These are phyloP conservation scores for Calonectria crousiana DNA, from an alignment of 2,329 filamentous ascomycete species.

Conservation along the genomic window DNA sequence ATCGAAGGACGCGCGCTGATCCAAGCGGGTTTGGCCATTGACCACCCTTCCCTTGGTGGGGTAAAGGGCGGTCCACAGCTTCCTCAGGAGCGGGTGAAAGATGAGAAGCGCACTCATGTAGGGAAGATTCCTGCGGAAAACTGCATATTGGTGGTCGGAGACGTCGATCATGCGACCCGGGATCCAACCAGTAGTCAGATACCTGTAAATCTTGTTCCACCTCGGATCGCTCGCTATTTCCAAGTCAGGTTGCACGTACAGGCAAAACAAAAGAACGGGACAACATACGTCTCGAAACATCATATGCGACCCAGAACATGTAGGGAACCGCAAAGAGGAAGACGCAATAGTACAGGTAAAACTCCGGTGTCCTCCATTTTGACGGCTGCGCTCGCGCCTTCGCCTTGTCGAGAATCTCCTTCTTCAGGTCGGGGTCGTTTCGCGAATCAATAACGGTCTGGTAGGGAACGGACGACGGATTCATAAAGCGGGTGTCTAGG, in stretches of 20 bases:
- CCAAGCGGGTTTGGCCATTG: conserved; percentile 68
- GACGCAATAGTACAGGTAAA: conserved; percentile 81
- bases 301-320: conserved; percentile 92
- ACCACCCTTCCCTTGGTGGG: conserved; percentile 51
- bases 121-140: conserved; percentile 88
- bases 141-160: conserved; percentile 88
- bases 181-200: conserved; percentile 89
- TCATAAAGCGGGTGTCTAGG: conserved; percentile 74
- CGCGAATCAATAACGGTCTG: conserved; percentile 67
- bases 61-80: conserved; percentile 72
- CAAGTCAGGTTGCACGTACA: conserved; percentile 28
- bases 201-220: conserved; percentile 78
- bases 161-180: conserved; percentile 92
- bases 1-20: conserved; percentile 85
- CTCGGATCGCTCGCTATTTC: conserved; percentile 80
- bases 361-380: conserved; percentile 90
- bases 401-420: conserved; percentile 51
- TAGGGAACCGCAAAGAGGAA: conserved; percentile 76
- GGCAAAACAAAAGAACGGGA: not conserved
- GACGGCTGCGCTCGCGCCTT: conserved; percentile 66
- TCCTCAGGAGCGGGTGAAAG: conserved; percentile 83
- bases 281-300: conserved; percentile 82
- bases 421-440: conserved; percentile 53
- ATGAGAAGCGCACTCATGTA: conserved; percentile 80
- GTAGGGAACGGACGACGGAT: conserved; percentile 76